These are phyloP conservation scores for Rhynchospora breviuscula DNA, from an alignment of 176 grass and related monocot species.

Conservation along the genomic window DNA sequence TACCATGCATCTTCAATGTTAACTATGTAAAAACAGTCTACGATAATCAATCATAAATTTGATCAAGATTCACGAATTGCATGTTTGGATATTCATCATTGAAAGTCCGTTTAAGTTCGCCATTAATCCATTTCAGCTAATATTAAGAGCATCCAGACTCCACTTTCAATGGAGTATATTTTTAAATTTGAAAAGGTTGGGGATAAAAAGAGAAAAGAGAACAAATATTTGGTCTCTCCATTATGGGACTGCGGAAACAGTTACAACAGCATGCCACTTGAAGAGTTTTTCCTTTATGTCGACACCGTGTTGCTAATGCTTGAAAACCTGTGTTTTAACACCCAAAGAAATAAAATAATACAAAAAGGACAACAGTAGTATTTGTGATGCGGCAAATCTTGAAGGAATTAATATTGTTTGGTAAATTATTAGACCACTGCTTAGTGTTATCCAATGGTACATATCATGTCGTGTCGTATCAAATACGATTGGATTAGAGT, in stretches of 20 bases:
- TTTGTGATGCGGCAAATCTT: neutral
- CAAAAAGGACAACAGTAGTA: neutral
- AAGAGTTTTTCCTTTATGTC: conserved; percentile 3
- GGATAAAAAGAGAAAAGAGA: neutral
- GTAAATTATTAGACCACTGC: no score
- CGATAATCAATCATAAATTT: neutral
- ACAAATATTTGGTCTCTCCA: neutral
- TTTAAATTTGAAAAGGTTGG: neutral
- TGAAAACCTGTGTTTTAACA: neutral
- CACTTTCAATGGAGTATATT: neutral
- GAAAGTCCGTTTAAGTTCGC: neutral
- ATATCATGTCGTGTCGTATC: no score
- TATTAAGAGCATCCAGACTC: no score
- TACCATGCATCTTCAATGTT: no score
- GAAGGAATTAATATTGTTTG: no score
- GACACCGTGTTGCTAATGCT: conserved; percentile 9
- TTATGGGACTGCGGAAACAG: neutral
- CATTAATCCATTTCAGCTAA: neutral
- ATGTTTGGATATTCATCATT: neutral
- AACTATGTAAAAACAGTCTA: neutral
- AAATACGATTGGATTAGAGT: no score
- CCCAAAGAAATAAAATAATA: neutral
- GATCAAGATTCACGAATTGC: neutral
- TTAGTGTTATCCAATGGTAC: no score
- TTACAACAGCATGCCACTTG: neutral